Evolutionary conservation across 352 stramenopile genomes (phyloP), one percentile per base, ranked within the genome.

Genomic region (Aphanomyces cochlioides): DNA sequence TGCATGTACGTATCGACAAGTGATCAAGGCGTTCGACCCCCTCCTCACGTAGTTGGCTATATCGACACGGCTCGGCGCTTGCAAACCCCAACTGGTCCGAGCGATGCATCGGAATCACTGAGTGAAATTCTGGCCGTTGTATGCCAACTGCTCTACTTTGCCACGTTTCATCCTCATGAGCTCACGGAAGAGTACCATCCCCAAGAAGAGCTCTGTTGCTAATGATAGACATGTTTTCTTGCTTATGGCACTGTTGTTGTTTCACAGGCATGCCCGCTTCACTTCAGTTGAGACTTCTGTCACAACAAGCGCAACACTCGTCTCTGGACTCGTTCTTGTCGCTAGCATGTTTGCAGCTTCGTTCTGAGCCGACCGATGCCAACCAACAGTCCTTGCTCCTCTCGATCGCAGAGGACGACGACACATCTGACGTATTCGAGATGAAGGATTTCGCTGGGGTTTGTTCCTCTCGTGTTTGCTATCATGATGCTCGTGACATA

Each of bases 61-160:
- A 28, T 28, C 28, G 28, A 28, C 28, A 28, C 28, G 28, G 28
- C 28, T 28, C 28, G 28, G 28, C 2, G 28, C 28, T 28, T 28
- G 28, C 28, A 28, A 28, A 28, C 28, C 28, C 28, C 28, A 28
- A 28, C 28, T 28, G 28, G 28, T 28, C 28, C 28, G 28, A 28
- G 28, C 37, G 83, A 81, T 34, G 77, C 87, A 0, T 84, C 91
- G 67, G 87, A 95, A 47, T 85, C 87, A 4, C 87, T 90, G 69
- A 87, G 90, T 45, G 87, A 95, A 63, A 80, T 85, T 3, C 76
- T 90, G 47, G 84, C 85, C 2, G 92, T 95, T 69, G 76, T 95
- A 28, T 95, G 84, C 45, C 87, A 95, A 66, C 76, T 95, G 19
- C 72, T 95, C 28, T 95, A 89, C 77, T 90, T 95, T 80, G 87